Evolutionary conservation across 2,329 filamentous ascomycete genomes (phyloP), one percentile per base, ranked within the genome.

Genomic region (Curvularia lunata): DNA sequence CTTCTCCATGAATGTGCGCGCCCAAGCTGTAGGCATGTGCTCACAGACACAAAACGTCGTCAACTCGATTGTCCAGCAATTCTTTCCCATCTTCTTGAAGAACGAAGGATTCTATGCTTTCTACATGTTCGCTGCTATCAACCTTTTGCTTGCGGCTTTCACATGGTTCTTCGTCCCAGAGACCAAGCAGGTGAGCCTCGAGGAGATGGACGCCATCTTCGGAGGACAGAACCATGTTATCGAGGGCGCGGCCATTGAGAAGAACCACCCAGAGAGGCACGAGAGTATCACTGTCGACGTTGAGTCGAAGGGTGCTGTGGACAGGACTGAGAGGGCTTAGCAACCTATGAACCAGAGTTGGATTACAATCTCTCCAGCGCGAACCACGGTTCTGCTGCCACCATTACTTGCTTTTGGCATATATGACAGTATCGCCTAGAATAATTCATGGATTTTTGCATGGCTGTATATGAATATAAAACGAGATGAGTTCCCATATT

Each of bases 1-100:
- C 58, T 90, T 90, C 79, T 86, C 83, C 52, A 88, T 88, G 84
- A 90, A 90, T 73, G 85, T 90, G n/a, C 86, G 87, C 56, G 86
- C 87, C 5, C 87, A 90, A 72, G 87, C 87, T 34, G 86, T 90
- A 13, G 87, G 86, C 54, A 90, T 90, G 87, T 86, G 82, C 40
- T 80, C 79, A 40, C 81, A 81, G 71, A 84, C 69, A 54, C 79
- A 75, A 71, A 84, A 89, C 70, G 84, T 89, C 51, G 86, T 86
- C 71, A 88, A 89, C 74, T 82, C 83, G 56, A 84, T 89, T 64
- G 85, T 89, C 69, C 85, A 89, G 73, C 87, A 90, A 63, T 89
- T 89, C 80, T 89, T 90, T 80, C 87, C 87, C 12, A 84, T 82
- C 12, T 89, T 90, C 78, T 81, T 89, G 16, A 79, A 83, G 52